Evolutionary conservation across 1,284 basidiomycete genomes (phyloP), one percentile per base, ranked within the genome.

Genomic region (Puccinia novopanici): DNA sequence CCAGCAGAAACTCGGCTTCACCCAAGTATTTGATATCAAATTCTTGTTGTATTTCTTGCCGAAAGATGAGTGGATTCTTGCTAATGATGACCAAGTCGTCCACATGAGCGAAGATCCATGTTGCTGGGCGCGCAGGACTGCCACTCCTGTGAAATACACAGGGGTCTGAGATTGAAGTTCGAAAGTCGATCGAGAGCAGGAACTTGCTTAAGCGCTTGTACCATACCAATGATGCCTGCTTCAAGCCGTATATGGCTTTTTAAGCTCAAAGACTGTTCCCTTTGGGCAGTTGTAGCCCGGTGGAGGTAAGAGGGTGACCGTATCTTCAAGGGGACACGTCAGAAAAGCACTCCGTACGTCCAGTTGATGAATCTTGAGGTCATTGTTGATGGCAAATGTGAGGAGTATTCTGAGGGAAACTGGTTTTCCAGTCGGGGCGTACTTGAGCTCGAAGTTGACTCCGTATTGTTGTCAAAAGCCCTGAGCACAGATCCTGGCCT

Each of bases 401-500:
- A 52, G 4, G 19, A 52, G 50, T 8, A 52, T 52, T 52, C 19
- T 8, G 17, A 52, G 50, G 9, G 50, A 52, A 4, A 17, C 50
- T 13, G 50, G 10, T 19, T 52, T 52, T 8, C 50, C 50, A 4
- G 50, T 52, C 4, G 50, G 50, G 10, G 50, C 50, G 19, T 52
- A 52, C 50, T 52, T 52, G 10, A 15, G 50, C 4, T 19, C 50
- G 19, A 52, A 52, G 50, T 52, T 52, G 10, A 52, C 6, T 13
- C 81, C 81, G 9, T 65, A 30, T 13, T 9, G 30, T 61, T 82
- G 82, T 5, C 45, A n/a, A 75, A 67, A 82, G 54, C 82, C 82
- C 40, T 80, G 63, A 40, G 76, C 81, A 45, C 81, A 81, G n/a
- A 81, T 72, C 24, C 81, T 19, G 3, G 77, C 81, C 63, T 82